A percentile compares a stretch with the other conserved stretches of the same genome.
These are phyloP conservation scores for Phlebiopsis flavidoalba DNA, from an alignment of 768 basidiomycete species.

Conservation along the genomic window DNA sequence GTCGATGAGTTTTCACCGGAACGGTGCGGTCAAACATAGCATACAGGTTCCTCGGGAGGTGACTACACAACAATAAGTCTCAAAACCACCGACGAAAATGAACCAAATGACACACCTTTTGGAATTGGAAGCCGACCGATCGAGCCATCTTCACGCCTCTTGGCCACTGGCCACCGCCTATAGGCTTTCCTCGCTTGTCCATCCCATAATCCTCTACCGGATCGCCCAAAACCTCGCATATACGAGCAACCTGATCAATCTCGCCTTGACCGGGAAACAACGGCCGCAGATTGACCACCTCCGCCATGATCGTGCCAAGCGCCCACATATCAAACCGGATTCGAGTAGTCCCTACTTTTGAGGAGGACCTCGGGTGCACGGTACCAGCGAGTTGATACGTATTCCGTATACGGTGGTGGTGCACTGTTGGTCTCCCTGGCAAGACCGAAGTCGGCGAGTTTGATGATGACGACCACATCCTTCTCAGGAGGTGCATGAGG, in stretches of 20 bases:
- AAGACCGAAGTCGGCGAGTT: constrained; percentile 97
- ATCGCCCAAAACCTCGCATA: constrained; percentile 92
- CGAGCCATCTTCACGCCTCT: constrained; percentile 85
- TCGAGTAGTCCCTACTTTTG: constrained; percentile 87
- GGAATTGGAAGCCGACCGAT: constrained; percentile 81
- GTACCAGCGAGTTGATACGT: constrained; percentile 99
- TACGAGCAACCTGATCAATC: constrained; percentile 86
- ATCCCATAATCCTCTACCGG: constrained; percentile 79
- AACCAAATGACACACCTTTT: constrained; percentile 56
- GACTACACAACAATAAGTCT: constrained; percentile 33
- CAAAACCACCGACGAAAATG: not conserved
- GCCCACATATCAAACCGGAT: constrained; percentile 99
- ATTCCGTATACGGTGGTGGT: constrained; percentile 92
- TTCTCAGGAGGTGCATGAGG: constrained; percentile 69
- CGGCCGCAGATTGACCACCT: constrained; percentile 90
- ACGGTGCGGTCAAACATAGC: constrained; percentile 74
- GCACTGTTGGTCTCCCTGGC: constrained; percentile 82
- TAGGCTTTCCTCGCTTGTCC: constrained; percentile 58
- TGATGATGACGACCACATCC: constrained; percentile 95
- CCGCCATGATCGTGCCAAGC: constrained; percentile 96
- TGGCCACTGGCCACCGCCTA: constrained; percentile 88
- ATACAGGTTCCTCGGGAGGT: constrained; percentile 59
- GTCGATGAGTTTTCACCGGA: constrained; percentile 77
- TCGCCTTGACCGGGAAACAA: constrained; percentile 93
- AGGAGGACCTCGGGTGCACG: constrained; percentile 96